A percentile compares a stretch with the other conserved stretches of the same genome.
Conservation (phyloP, 805 yeast species). For the Nematodospora valgi region DNA sequence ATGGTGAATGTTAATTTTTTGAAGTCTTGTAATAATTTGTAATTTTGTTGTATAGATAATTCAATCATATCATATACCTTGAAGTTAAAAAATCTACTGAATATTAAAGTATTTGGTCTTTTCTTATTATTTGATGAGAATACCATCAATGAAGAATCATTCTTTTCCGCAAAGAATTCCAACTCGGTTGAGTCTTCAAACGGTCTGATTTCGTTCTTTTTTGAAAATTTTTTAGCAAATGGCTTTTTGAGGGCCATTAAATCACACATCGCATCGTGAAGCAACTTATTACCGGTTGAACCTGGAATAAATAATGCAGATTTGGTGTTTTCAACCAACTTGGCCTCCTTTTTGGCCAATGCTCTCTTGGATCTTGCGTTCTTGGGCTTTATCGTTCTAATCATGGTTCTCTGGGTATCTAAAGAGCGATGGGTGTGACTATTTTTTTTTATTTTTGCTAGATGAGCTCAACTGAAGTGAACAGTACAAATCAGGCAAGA, state of each 20-base stretch:
- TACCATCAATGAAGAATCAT: slow-evolving; percentile 83
- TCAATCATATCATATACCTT: slow-evolving; percentile 94
- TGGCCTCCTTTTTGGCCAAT: slow-evolving; percentile 81
- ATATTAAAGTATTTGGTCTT: slow-evolving; percentile 87
- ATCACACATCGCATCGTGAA: slow-evolving; percentile 89
- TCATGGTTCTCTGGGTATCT: too few species aligned
- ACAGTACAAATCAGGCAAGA: too few species aligned
- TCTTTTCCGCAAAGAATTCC: slow-evolving; percentile 93
- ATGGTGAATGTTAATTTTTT: slow-evolving; percentile 73
- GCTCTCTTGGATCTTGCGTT: slow-evolving; percentile 96
- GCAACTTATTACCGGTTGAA: slow-evolving; percentile 66
- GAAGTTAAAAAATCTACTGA: slow-evolving; percentile 84
- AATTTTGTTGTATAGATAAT: slow-evolving; percentile 62
- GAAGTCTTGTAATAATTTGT: slow-evolving; percentile 75
- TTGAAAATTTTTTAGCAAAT: slow-evolving; percentile 76
- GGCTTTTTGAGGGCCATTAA: slow-evolving; percentile 90
- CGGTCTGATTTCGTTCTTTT: slow-evolving; percentile 86
- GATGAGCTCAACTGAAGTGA: too few species aligned
- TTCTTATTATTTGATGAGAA: slow-evolving; percentile 80
- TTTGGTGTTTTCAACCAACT: slow-evolving; percentile 84
- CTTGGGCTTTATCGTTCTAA: slow-evolving; percentile 59
- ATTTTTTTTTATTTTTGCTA: too few species aligned
- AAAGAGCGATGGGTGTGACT: too few species aligned
- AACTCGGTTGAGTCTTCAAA: slow-evolving; percentile 84
- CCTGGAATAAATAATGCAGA: slow-evolving; percentile 92